phyloP scores from a whole-genome alignment of 192 early-diverging fungal species.

The Podila clonocystis region DNA sequence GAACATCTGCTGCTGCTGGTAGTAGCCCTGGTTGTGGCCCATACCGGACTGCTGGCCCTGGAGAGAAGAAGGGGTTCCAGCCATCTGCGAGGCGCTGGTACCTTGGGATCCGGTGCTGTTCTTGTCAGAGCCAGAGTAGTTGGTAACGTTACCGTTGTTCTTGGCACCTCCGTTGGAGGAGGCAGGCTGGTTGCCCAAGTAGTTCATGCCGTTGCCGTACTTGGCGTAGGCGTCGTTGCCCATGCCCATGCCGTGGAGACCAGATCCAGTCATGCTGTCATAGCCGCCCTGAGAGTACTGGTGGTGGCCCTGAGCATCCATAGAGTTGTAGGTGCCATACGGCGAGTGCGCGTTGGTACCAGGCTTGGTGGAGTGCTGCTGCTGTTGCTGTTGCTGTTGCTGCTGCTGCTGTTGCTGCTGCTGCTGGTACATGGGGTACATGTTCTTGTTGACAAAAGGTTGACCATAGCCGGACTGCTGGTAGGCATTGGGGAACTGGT shows the following conservation, averaged over 20 bases:
- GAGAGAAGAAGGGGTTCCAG: slow-evolving; percentile 23
- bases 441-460: slow-evolving; percentile 89
- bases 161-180: slow-evolving; percentile 17
- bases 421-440: slow-evolving; percentile 86
- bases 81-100: slow-evolving; percentile 4
- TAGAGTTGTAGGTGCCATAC: slow-evolving; percentile 46
- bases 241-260: slow-evolving; percentile 40
- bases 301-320: slow-evolving; percentile 30
- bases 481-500: slow-evolving; percentile 84
- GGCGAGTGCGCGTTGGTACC: slow-evolving; percentile 42
- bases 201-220: slow-evolving; percentile 46
- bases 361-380: slow-evolving; percentile 56
- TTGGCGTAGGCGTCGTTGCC: slow-evolving; percentile 42
- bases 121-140: slow-evolving; percentile 24
- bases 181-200: slow-evolving; percentile 34
- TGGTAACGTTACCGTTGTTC: neutral
- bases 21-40: slow-evolving; percentile 31
- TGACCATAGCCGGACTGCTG: slow-evolving; percentile 89
- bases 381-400: slow-evolving; percentile 12
- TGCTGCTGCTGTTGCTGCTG: slow-evolving; percentile 48
- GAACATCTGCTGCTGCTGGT: slow-evolving; percentile 59
- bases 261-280: slow-evolving; percentile 47
- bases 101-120: slow-evolving; percentile 9
- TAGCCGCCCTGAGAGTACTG: slow-evolving; percentile 50
- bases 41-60: slow-evolving; percentile 38